Evolutionary conservation across 176 grass and related monocot species (phyloP).

Genomic region (Elaeis guineensis): DNA sequence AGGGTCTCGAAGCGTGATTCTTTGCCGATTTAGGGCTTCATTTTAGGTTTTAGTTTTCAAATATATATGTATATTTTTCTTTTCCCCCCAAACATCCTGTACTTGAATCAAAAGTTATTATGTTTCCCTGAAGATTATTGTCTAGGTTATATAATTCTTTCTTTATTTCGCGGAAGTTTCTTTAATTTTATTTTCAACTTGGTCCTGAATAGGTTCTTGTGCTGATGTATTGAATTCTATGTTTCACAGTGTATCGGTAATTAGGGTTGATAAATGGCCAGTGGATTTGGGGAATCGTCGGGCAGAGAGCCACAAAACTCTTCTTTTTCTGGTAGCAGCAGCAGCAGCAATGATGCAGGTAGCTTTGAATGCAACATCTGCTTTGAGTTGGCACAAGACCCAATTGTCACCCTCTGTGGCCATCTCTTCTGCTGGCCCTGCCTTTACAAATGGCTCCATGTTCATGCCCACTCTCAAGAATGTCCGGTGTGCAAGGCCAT

Average conservation of each 20-base stretch:
- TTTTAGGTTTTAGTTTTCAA: too few relatives aligned
- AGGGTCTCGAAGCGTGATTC: too few relatives aligned
- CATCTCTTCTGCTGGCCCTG: constrained; percentile 20
- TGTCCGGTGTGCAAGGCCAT: constrained; percentile 12
- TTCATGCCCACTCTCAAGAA: constrained; percentile 6
- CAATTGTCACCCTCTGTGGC: constrained; percentile 15
- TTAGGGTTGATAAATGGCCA: neutral
- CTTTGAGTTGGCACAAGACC: constrained; percentile 11
- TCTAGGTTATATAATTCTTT: too few relatives aligned
- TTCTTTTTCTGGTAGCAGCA: too few relatives aligned
- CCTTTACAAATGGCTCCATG: constrained; percentile 18
- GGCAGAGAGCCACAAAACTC: neutral
- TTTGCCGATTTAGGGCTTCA: too few relatives aligned
- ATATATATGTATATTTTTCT: too few relatives aligned
- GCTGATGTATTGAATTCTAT: neutral
- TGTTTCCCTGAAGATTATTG: too few relatives aligned
- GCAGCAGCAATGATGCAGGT: neutral
- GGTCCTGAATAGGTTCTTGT: neutral
- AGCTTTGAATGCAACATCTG: constrained; percentile 18
- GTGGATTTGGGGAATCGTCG: neutral
- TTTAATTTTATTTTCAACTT: neutral
- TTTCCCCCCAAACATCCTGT: too few relatives aligned
- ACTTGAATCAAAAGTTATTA: too few relatives aligned
- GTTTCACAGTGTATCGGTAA: neutral
- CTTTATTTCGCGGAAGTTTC: too few relatives aligned